These are phyloP conservation scores for Termitomyces sp. DNA, from an alignment of 768 basidiomycete species.

Conservation along the genomic window DNA sequence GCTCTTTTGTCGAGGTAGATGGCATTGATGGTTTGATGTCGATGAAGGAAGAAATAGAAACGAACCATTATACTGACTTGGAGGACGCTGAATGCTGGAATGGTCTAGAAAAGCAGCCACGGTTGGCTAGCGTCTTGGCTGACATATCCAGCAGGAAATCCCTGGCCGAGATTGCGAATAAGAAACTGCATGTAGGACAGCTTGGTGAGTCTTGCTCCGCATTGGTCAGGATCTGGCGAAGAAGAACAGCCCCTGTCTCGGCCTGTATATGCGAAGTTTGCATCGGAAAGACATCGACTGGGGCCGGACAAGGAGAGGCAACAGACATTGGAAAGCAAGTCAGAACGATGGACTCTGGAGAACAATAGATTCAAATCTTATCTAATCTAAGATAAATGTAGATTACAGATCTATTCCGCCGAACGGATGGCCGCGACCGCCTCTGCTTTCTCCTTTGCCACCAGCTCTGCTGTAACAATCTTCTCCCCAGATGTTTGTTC, in stretches of 20 bases:
- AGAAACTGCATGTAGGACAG: conserved; percentile 70
- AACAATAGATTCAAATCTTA: conserved; percentile 7
- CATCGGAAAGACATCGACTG: conserved; percentile 57
- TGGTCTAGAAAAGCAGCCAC: conserved; percentile 91
- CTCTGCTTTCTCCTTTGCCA: neutral
- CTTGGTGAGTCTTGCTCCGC: conserved; percentile 38
- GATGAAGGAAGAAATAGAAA: no score
- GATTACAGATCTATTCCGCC: neutral
- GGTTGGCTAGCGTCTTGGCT: conserved; percentile 93
- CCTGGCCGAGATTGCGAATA: conserved; percentile 63
- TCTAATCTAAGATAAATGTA: conserved; percentile 1
- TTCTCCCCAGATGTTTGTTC: conserved; percentile 14
- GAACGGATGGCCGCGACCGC: neutral
- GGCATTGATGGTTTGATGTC: no score
- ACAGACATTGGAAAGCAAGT: conserved; percentile 12
- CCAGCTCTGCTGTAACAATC: conserved; percentile 24
- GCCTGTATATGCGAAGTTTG: conserved; percentile 55
- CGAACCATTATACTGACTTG: conserved; percentile 76
- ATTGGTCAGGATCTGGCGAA: conserved; percentile 39
- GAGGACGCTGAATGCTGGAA: conserved; percentile 76
- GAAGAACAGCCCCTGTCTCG: conserved; percentile 64
- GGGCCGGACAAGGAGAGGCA: conserved; percentile 18
- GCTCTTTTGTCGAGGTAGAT: no score
- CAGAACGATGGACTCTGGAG: neutral
- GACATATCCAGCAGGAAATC: conserved; percentile 73